Evolutionary conservation across 148 eudicot genomes (phyloP), one percentile per base, ranked within the genome.

Genomic region (Silene uniflora): DNA sequence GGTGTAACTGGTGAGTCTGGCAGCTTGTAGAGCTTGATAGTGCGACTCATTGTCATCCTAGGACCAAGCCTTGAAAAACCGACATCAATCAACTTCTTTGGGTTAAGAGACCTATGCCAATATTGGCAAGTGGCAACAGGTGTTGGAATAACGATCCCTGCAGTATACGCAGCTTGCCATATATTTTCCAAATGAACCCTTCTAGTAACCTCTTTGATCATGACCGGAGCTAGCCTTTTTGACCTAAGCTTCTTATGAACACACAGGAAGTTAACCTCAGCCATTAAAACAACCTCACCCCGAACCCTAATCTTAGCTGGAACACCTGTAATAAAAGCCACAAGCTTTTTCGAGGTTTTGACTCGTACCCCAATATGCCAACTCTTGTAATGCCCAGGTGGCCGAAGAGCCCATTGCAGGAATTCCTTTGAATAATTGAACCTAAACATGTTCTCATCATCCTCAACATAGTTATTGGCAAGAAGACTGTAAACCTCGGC

Each of bases 91-190:
- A 93, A 81, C 86, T 93, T 93, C 84, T 89, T 93, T 0, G 94
- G 98, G 78, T 89, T 89, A 78, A 91, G 71, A 74, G 94, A 91
- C 73, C 92, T 83, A 73, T 89, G 94, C 97, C 98, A 93, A 60
- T 91, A 93, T 78, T 93, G 97, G 75, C 98, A 89, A 21, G 92
- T 89, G 2, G 97, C 81, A 27, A 93, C 72, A 22, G 93, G 96
- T 1, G 93, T 93, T 5, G 98, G 93, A 61, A 93, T 85, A 69
- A 91, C 94, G 32, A 93, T 92, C 16, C 98, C 97, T 75, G 97
- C 97, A 55, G 98, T 88, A 79, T 93, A 93, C 76, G 98, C 94
- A 13, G 97, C 98, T 73, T 91, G 97, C 98, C 98, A 93, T 7
- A 93, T 93, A 72, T 93, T 91, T 75, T 92, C 97, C 69, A 92